These are phyloP conservation scores for Solanum appendiculatum DNA, from an alignment of 257 asterid species.

Conservation along the genomic window DNA sequence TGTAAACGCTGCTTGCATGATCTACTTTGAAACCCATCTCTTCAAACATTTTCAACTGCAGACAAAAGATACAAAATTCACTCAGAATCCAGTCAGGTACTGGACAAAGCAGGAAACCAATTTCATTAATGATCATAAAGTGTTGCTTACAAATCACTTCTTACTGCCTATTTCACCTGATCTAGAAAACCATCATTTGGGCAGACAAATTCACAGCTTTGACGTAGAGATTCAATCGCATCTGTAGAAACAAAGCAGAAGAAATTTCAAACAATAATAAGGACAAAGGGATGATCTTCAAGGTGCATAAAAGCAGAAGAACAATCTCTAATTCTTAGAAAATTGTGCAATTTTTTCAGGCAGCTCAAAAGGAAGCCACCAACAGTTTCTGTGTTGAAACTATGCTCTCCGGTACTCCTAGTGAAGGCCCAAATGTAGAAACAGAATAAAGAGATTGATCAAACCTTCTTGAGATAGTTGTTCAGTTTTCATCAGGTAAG, in stretches of 20 bases:
- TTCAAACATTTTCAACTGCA: conserved; percentile 88
- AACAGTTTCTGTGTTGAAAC: background rate
- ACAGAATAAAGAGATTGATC: conserved; percentile 9
- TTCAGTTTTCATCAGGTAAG: conserved; percentile 95
- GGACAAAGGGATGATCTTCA: background rate
- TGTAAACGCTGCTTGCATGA: conserved; percentile 66
- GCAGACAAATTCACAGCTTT: conserved; percentile 66
- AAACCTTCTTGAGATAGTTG: conserved; percentile 78
- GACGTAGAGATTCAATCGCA: conserved; percentile 75
- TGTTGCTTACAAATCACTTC: background rate
- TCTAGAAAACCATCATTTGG: conserved; percentile 97
- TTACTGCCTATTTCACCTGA: conserved; percentile 48
- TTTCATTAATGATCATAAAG: background rate
- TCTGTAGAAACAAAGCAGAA: conserved; percentile 30
- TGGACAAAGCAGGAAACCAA: conserved; percentile 2
- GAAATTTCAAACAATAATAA: background rate
- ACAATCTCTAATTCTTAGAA: background rate
- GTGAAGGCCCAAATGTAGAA: conserved; percentile 8
- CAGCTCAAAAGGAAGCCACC: conserved; percentile 4
- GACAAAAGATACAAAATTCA: background rate
- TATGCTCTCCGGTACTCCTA: conserved; percentile 1
- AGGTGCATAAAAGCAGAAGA: background rate
- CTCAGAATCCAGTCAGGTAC: background rate
- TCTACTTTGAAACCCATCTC: conserved; percentile 89
- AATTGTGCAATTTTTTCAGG: background rate